Base-by-base conservation (phyloP, 805 yeast species). In the Lipomyces starkeyi region DNA sequence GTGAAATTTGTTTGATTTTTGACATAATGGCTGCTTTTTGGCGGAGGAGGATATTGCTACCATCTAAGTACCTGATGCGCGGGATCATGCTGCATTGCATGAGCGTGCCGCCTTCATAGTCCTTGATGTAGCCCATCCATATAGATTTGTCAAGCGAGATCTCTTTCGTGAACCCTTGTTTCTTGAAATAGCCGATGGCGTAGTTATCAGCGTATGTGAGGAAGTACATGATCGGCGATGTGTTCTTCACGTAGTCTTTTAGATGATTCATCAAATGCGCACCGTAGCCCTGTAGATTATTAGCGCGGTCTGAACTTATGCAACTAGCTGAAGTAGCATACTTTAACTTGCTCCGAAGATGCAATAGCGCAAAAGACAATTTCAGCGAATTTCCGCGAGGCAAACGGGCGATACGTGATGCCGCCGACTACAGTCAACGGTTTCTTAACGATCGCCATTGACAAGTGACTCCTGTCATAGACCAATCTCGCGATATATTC, bases 41-140 rank as follows among this genome's bases (percentile, higher is more conserved):
- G 34, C 93, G 80, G 63, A 95, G 81, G 62, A 95, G 79, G 55
- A 95, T 91, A 78, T 93, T 94, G 1, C 90, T 89, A 72, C 91
- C 89, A 77, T 95, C 99, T 62, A 95, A 81, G 78, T 95, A 95
- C 72, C 98, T 85, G 66, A 92, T 88, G 61, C 87, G 83, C 0
- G 98, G 98, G 62, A 95, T 82, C 96, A 94, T 93, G 0, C 94
- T 81, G 77, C 99, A 95, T 80, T 95, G 98, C 98, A 95, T 94
- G 69, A 95, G 81, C 0, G 99, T 95, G 74, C 98, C 99, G 32
- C 99, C 99, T 80, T 95, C 99, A 79, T 95, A 95, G 81, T 95
- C 99, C 79, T 95, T 95, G 76, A 95, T 95, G 79, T 95, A 95
- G 2, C 99, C 99, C 95, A 92, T 91, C 99, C 99, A 95, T 43